Evolutionary conservation across 768 basidiomycete species (phyloP).

Genomic region (Pluteus cervinus): DNA sequence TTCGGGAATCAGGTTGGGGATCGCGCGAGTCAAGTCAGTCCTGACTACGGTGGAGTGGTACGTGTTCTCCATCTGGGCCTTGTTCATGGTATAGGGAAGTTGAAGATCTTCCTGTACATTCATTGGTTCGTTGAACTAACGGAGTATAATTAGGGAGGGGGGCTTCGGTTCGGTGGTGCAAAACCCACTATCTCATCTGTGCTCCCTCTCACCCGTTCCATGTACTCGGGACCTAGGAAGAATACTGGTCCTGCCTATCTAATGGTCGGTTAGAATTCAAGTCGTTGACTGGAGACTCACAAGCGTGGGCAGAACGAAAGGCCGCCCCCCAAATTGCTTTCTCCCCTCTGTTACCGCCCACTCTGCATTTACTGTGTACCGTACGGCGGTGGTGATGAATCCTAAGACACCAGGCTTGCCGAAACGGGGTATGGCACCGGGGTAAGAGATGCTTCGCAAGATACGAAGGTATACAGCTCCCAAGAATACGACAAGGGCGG

Average conservation of each 20-base stretch:
- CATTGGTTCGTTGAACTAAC: conserved; percentile 28
- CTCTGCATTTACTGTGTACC: conserved; percentile 25
- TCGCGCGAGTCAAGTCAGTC: conserved; percentile 29
- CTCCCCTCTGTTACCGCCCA: conserved; percentile 23
- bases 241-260: conserved; percentile 28
- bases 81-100: conserved; percentile 31
- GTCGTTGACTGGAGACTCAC: conserved; percentile 8
- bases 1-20: conserved; percentile 29
- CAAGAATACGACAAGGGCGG: conserved; percentile 12
- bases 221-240: conserved; percentile 24
- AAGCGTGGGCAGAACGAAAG: conserved; percentile 30
- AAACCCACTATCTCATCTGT: conserved; percentile 26
- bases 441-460: conserved; percentile 19
- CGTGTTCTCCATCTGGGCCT: conserved; percentile 24
- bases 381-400: conserved; percentile 27
- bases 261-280: not conserved
- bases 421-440: conserved; percentile 25
- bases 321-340: conserved; percentile 19
- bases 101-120: conserved; percentile 30
- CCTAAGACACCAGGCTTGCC: conserved; percentile 27
- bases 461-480: conserved; percentile 19
- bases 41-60: conserved; percentile 28
- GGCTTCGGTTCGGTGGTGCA: not conserved
- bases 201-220: conserved; percentile 23
- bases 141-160: not conserved